Base-by-base conservation (phyloP, 2,329 filamentous ascomycete genomes). In the Diplodia intermedia region DNA sequence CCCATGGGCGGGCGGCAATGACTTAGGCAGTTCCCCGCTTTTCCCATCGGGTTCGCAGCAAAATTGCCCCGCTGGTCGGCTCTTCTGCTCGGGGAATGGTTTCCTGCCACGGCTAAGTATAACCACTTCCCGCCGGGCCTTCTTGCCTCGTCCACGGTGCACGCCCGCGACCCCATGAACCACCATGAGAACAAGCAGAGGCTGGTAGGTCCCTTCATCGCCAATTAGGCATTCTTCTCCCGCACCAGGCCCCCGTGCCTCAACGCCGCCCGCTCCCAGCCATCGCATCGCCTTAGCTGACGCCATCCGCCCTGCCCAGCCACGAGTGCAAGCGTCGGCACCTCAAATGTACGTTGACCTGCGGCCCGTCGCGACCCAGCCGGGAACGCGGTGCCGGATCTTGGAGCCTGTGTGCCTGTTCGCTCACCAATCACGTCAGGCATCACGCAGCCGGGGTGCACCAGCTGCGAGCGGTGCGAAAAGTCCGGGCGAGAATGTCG, bases 241-340 rank as follows among this genome's bases (percentile, higher is more conserved):
- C 33, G 18, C 33, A 12, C n/a, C 18, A 4, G 2, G 54, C 18
- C 20, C 1, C n/a, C 15, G 15, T 54, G 52, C 52, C 31, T 33
- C 31, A 6, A 33, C 31, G 31, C 8, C 31, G 6, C 7, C 31
- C 31, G 31, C 31, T 7, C 31, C 31, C 31, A 6, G 31, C 6
- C 6, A 33, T 33, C 31, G 31, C 31, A 33, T 6, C 15, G 29
- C 18, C 18, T 55, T 20, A 40, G 56, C 56, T 61, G 38, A 61
- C 56, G 56, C 38, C 56, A 18, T 47, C 14, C 20, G 31, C 33
- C n/a, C 7, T 60, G 8, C 2, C 12, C 7, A 66, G 66, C 66
- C 66, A 67, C 49, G 33, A 31, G 2, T 67, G 66, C 36, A 56
- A 47, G 20, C 55, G 61, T 26, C 55, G 56, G n/a, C 66, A 67